Evolutionary conservation across 2,329 filamentous ascomycete species (phyloP).

Genomic region (Nothophaeocryptopus gaeumannii): DNA sequence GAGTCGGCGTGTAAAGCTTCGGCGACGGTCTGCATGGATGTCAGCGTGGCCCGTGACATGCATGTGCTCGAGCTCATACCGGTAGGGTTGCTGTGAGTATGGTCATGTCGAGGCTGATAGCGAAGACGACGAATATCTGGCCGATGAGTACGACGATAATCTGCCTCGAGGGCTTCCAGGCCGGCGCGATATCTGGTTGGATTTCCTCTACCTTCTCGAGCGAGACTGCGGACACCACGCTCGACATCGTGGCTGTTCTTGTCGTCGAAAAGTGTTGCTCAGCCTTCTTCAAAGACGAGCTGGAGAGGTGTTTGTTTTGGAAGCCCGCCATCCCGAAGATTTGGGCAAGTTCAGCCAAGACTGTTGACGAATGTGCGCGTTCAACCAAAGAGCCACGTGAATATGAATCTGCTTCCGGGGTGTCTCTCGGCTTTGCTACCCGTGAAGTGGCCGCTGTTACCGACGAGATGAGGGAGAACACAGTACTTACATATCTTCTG

Average conservation of each 20-base stretch:
- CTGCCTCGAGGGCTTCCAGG: slow-evolving; percentile 40
- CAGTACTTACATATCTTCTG: no score
- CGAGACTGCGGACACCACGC: not conserved
- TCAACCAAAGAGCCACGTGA: no score
- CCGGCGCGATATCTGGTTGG: not conserved
- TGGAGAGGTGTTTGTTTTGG: no score
- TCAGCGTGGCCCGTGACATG: slow-evolving; percentile 11
- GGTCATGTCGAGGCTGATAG: slow-evolving; percentile 51
- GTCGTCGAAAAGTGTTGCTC: slow-evolving; percentile 9
- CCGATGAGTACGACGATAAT: slow-evolving; percentile 44
- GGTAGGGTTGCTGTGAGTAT: slow-evolving; percentile 48
- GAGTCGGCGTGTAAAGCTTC: slow-evolving; percentile 36
- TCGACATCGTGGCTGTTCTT: slow-evolving; percentile 5
- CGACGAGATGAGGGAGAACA: no score
- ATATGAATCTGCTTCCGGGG: no score
- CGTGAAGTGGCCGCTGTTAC: no score
- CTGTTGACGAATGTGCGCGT: no score
- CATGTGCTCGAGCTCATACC: slow-evolving; percentile 26
- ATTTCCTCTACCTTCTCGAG: not conserved
- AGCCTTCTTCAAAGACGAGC: not conserved
- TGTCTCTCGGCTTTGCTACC: no score
- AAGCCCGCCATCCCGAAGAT: no score
- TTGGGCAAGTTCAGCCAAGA: no score
- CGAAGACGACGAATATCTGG: slow-evolving; percentile 45
- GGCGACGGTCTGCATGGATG: slow-evolving; percentile 31